phyloP scores from a whole-genome alignment of 192 early-diverging fungal species.

The Coemansia sp. region DNA sequence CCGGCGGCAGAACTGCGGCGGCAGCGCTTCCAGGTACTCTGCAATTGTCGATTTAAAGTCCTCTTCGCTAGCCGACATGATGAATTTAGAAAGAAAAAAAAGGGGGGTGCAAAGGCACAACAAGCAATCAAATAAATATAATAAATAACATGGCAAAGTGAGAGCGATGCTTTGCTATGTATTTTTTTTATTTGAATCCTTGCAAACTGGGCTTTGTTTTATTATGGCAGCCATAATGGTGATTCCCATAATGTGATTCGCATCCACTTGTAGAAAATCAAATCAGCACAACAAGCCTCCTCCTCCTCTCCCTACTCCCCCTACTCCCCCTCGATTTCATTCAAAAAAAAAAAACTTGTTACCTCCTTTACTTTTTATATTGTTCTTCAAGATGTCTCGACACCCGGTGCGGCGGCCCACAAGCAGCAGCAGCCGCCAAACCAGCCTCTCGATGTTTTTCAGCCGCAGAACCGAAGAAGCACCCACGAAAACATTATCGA shows the following conservation, averaged over 20 bases:
- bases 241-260: too few relatives aligned
- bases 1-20: slow-evolving; percentile 69
- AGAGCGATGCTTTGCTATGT: too few relatives aligned
- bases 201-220: too few relatives aligned
- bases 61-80: slow-evolving; percentile 34
- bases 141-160: background rate
- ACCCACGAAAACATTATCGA: background rate
- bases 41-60: slow-evolving; percentile 76
- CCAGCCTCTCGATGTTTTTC: slow-evolving; percentile 4
- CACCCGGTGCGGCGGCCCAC: background rate
- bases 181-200: too few relatives aligned
- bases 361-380: too few relatives aligned
- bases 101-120: slow-evolving; percentile 3
- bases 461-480: background rate
- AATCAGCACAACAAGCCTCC: too few relatives aligned
- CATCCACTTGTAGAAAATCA: too few relatives aligned
- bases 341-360: too few relatives aligned
- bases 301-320: too few relatives aligned
- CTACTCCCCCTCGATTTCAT: too few relatives aligned
- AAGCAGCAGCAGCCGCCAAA: background rate
- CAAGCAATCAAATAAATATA: background rate
- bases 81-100: background rate
- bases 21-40: slow-evolving; percentile 80
- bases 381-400: background rate
- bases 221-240: too few relatives aligned